phyloP scores from a whole-genome alignment of 1,139 yeast genomes.

The Arxiozyma telluris region DNA sequence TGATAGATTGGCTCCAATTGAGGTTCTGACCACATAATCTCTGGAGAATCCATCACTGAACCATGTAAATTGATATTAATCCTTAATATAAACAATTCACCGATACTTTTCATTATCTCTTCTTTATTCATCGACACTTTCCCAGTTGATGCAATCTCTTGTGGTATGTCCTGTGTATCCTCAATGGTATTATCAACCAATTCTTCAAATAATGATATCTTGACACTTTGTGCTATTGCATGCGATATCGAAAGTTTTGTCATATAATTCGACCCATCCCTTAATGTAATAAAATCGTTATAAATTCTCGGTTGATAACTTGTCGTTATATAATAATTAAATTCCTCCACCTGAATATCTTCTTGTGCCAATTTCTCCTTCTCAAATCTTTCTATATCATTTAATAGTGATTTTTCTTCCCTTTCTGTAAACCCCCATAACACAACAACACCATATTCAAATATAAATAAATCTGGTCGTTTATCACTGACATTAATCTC shows the following conservation, averaged over 20 bases:
- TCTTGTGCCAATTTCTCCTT: constrained; percentile 82
- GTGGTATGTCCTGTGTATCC: constrained; percentile 94
- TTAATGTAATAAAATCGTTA: constrained; percentile 84
- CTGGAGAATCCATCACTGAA: constrained; percentile 91
- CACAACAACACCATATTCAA: constrained; percentile 91
- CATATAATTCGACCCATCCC: constrained; percentile 90
- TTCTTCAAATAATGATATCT: constrained; percentile 89
- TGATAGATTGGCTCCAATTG: constrained; percentile 94
- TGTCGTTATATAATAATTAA: constrained; percentile 86
- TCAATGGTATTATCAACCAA: constrained; percentile 92
- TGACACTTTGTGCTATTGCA: constrained; percentile 87
- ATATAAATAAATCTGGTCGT: constrained; percentile 70
- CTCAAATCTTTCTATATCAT: constrained; percentile 80
- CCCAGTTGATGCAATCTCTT: constrained; percentile 88
- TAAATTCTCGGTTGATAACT: constrained; percentile 92
- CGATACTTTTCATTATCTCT: constrained; percentile 93
- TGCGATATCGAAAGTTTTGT: constrained; percentile 80
- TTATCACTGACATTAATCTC: constrained; percentile 73
- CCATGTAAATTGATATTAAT: constrained; percentile 91
- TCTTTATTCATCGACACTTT: constrained; percentile 90
- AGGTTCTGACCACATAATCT: constrained; percentile 98
- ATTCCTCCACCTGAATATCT: constrained; percentile 89
- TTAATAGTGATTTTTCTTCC: constrained; percentile 76
- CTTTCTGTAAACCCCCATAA: constrained; percentile 87
- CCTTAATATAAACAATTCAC: constrained; percentile 83